Percentiles rank a stretch among this genome's conserved stretches.
Conservation (phyloP, 345 rosid species). For the Rhodamnia argentea region DNA sequence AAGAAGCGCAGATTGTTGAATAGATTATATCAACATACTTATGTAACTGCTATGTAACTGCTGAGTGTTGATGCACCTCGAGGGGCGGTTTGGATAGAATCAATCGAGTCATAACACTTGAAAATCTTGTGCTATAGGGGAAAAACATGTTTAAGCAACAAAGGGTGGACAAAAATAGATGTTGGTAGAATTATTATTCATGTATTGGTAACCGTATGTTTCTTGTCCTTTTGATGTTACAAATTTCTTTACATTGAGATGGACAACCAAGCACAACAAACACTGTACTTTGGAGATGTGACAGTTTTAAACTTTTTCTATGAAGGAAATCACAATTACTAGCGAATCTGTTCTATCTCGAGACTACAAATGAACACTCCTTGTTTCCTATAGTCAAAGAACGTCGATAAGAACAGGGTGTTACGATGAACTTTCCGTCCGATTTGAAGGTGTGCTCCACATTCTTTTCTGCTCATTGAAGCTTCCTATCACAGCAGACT, state of each 20-base stretch:
- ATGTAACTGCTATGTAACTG: neutral
- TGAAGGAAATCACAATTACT: neutral
- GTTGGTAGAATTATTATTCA: neutral
- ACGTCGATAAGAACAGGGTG: neutral
- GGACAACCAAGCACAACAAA: neutral
- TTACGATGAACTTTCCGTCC: neutral
- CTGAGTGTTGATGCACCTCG: neutral
- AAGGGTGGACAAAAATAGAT: neutral
- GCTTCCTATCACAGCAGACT: slow-evolving; percentile 69
- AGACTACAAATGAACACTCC: neutral
- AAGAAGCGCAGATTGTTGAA: neutral
- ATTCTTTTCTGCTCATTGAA: slow-evolving; percentile 54
- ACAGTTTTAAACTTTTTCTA: neutral
- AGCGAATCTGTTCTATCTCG: neutral
- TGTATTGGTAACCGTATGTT: neutral
- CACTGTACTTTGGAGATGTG: neutral
- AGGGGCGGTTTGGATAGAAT: neutral
- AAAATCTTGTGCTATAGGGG: neutral
- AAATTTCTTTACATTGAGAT: neutral
- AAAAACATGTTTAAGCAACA: neutral
- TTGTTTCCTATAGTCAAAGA: neutral
- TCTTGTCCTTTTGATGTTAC: neutral
- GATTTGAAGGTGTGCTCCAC: slow-evolving; percentile 44
- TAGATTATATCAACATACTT: neutral
- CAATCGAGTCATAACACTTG: neutral